phyloP scores from a whole-genome alignment of 2,329 filamentous ascomycete species.

The Trichophyton rubrum region DNA sequence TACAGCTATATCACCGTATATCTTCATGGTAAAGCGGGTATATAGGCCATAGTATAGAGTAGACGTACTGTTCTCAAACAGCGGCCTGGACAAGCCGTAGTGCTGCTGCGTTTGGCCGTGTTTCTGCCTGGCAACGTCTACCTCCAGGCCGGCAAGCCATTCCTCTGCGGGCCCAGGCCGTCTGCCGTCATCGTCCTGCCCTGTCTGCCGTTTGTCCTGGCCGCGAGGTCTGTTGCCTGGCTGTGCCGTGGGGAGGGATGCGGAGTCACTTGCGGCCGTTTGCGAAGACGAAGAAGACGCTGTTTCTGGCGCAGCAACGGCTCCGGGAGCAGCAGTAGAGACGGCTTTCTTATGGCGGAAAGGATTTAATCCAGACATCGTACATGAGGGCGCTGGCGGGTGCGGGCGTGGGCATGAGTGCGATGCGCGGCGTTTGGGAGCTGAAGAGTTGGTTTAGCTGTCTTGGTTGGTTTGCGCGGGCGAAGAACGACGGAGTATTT shows the following conservation, averaged over 20 bases:
- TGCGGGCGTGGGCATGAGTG: neutral
- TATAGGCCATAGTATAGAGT: neutral
- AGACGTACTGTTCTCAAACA: neutral
- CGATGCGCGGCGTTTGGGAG: neutral
- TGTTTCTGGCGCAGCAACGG: neutral
- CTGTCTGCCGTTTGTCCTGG: neutral
- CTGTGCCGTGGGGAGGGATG: slow-evolving; percentile 14
- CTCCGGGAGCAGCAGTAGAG: neutral
- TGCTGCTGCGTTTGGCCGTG: neutral
- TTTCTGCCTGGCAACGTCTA: neutral
- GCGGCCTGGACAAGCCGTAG: neutral
- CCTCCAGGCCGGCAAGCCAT: neutral
- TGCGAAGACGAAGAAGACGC: too few relatives aligned
- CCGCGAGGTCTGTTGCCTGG: slow-evolving; percentile 9
- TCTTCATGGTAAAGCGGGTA: neutral
- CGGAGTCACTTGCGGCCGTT: slow-evolving; percentile 12
- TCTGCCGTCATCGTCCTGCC: neutral
- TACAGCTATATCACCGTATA: neutral
- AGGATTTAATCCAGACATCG: slow-evolving; percentile 40
- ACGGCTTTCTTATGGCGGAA: slow-evolving; percentile 35
- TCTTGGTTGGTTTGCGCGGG: neutral
- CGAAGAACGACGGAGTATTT: too few relatives aligned
- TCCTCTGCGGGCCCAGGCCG: neutral
- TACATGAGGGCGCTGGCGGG: slow-evolving; percentile 14
- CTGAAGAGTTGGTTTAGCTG: too few relatives aligned